phyloP scores from a whole-genome alignment of 1,139 yeast genomes.

The Pichia sp. region DNA sequence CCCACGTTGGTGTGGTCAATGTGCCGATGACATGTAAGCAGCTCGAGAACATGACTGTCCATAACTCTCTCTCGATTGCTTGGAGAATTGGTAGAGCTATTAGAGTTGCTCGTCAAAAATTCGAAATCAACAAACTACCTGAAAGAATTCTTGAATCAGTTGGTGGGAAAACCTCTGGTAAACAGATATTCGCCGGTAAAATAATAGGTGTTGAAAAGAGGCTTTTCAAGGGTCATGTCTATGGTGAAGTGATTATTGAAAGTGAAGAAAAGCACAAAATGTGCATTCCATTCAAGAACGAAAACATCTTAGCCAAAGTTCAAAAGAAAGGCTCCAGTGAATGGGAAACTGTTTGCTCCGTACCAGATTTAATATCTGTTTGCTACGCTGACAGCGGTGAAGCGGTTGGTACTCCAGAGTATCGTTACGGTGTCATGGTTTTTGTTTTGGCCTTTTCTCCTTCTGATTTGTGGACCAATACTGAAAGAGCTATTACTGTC shows the following conservation, averaged over 20 bases:
- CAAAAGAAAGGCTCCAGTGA: background rate
- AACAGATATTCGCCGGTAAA: background rate
- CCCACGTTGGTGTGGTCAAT: background rate
- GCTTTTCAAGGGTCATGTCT: background rate
- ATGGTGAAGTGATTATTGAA: background rate
- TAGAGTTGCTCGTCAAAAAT: background rate
- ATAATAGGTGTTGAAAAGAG: conserved; percentile 5
- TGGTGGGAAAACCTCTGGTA: background rate
- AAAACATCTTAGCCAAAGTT: background rate
- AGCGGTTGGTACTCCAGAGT: conserved; percentile 4
- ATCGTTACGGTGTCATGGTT: conserved; percentile 4
- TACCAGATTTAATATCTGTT: conserved; percentile 1
- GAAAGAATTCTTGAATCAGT: background rate
- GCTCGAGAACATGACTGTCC: background rate
- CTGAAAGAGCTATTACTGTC: background rate
- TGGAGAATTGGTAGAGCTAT: conserved; percentile 5
- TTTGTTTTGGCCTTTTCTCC: conserved; percentile 3
- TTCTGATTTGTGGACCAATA: background rate
- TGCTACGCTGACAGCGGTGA: background rate
- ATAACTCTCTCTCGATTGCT: background rate
- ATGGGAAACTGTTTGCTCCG: background rate
- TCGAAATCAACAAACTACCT: background rate
- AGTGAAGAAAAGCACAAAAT: background rate
- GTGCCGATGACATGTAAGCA: background rate
- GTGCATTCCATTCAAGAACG: conserved; percentile 3